Base-by-base conservation (phyloP, 192 early-diverging fungal genomes). In the Helicostylum pulchrum region DNA sequence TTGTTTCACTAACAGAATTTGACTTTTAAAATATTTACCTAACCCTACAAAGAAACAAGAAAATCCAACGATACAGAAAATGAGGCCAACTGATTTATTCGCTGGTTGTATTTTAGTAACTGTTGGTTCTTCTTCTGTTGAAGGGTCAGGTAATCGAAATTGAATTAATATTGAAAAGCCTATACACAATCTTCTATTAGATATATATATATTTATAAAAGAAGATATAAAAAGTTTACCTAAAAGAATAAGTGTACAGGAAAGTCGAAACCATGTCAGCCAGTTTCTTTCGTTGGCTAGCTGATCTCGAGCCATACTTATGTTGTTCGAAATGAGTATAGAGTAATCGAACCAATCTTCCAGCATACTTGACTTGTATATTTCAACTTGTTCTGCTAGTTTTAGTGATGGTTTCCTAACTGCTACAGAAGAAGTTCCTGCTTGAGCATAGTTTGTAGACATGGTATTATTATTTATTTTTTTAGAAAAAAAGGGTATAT, bases 231-330 rank as follows among this genome's bases (percentile, higher is more conserved):
- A 10, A 12, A 32, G n/a, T 45, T 56, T 62, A 76, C 74, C 74
- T 9, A 76, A 21, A 15, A 76, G 53, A 49, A 71, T 48, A 2
- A 76, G 26, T 32, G 74, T 76, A 34, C 65, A 67, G 4, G 74
- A 56, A 7, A 71, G 42, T 36, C 69, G 64, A 15, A 71, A 59
- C 53, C 58, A 60, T 20, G 61, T 67, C 7, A 76, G 31, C 49
- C 46, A 76, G 45, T 70, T 76, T 6, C 74, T 59, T 23, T 76
- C 74, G 52, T 67, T 71, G 4, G 74, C 68, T 15, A 71, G 55
- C 23, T 76, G 74, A 56, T 76, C 74, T 53, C 74, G 59, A 17
- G 74, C 74, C 55, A 66, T 66, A 44, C 61, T 66, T 17, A 60
- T 54, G 2, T 66, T 65, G 44, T 73, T 73, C 1, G 60, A 54